These are phyloP conservation scores for Linum usitatissimum DNA, from an alignment of 345 rosid species.

Conservation along the genomic window DNA sequence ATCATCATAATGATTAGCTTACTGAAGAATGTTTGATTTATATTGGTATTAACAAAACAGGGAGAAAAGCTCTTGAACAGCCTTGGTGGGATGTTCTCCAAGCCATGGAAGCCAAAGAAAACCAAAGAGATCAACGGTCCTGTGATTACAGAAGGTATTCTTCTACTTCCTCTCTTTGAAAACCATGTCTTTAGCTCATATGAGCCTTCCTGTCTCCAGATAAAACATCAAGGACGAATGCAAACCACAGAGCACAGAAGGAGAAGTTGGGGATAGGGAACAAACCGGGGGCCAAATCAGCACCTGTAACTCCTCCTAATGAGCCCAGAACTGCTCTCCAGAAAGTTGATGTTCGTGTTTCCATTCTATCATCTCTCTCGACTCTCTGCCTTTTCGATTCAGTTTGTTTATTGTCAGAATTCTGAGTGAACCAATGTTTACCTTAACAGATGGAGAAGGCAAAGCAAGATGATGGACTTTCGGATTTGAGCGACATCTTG, in stretches of 20 bases:
- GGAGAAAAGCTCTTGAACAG: slow-evolving; percentile 26
- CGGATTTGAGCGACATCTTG: slow-evolving; percentile 21
- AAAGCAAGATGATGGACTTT: slow-evolving; percentile 22
- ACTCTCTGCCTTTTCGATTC: not conserved
- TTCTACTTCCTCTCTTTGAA: not conserved
- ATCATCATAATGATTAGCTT: too few relatives aligned
- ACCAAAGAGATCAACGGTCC: slow-evolving; percentile 18
- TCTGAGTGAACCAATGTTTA: not conserved
- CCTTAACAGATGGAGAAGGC: slow-evolving; percentile 21
- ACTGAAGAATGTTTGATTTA: too few relatives aligned
- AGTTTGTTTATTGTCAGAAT: not conserved
- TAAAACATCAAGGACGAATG: slow-evolving; percentile 7
- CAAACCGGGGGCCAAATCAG: slow-evolving; percentile 13
- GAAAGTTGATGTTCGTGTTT: slow-evolving; percentile 19
- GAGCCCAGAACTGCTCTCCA: slow-evolving; percentile 17
- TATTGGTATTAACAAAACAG: not conserved
- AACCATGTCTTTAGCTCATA: not conserved
- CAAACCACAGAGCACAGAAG: slow-evolving; percentile 13
- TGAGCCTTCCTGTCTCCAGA: slow-evolving; percentile 11
- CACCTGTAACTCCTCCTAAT: slow-evolving; percentile 18
- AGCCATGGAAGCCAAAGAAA: slow-evolving; percentile 27
- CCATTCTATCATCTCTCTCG: not conserved
- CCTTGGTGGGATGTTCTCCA: slow-evolving; percentile 28
- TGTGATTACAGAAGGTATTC: slow-evolving; percentile 19
- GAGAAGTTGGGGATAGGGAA: slow-evolving; percentile 17